Evolutionary conservation across 2,329 filamentous ascomycete genomes (phyloP), one percentile per base, ranked within the genome.

Genomic region (Diaporthe destruens): DNA sequence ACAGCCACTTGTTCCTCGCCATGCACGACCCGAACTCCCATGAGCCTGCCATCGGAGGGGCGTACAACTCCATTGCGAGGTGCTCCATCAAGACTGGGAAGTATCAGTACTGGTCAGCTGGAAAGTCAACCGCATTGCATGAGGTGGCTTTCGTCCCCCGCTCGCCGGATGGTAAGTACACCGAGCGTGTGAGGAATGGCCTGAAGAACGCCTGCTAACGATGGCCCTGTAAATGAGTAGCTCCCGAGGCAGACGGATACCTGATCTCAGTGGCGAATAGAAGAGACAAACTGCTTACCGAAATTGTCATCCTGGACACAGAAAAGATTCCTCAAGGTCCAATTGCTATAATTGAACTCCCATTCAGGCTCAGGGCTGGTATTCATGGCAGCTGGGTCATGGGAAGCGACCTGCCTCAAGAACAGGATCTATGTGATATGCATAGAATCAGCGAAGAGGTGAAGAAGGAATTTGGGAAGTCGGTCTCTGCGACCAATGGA

Each of bases 1-100:
- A 68, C 14, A 59, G n/a, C 7, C 53, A 61, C 4, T 29, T 68
- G 9, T 54, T 72, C 63, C 63, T 72, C n/a, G 70, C 70, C 18
- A 72, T 72, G 70, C 70, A 72, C 7, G 70, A 72, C 23, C 61
- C 61, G 6, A 61, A 68, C 54, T 72, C 61, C 63, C 61, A 68
- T 29, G 69, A 72, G 34, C 70, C 61, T 32, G 70, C 53, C 25
- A 44, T 68, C 16, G 61, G 69, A 23, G 70, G 53, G 25, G 61
- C 70, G n/a, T 72, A 57, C 25, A 72, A 72, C 32, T 72, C 61
- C 2, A 59, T 72, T 53, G 70, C 54, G n/a, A 72, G 44, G 23
- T 72, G 70, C 25, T 72, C 70, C 6, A 61, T 72, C 12, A 25
- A 72, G 54, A 66, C 54, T 16, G 70, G 70, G 7, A 59, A 36